Conservation (phyloP, 768 basidiomycete species). For the Hemileccinum rubropunctum region DNA sequence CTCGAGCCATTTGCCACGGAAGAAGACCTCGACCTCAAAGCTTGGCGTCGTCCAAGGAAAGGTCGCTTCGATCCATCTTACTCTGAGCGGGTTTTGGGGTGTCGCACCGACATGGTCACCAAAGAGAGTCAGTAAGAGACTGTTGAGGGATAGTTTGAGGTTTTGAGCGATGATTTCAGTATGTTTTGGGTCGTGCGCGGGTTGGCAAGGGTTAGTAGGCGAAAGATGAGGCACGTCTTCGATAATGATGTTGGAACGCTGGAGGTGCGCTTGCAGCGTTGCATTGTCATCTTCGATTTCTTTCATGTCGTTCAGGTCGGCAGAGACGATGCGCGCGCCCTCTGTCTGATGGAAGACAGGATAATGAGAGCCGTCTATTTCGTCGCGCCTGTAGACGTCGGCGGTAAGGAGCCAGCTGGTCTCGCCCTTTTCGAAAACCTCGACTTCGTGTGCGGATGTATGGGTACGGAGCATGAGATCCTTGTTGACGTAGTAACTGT, state of each 20-base stretch:
- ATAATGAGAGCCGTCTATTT: slow-evolving; percentile 95
- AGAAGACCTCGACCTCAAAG: slow-evolving; percentile 97
- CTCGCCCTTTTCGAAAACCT: slow-evolving; percentile 74
- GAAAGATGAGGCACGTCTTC: slow-evolving; percentile 80
- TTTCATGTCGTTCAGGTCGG: slow-evolving; percentile 52
- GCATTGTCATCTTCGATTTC: slow-evolving; percentile 73
- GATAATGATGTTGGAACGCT: slow-evolving; percentile 75
- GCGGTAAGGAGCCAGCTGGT: slow-evolving; percentile 90
- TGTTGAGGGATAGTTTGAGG: slow-evolving; percentile 87
- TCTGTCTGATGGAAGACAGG: slow-evolving; percentile 99
- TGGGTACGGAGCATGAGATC: slow-evolving; percentile 93
- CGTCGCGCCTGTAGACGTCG: slow-evolving; percentile 97
- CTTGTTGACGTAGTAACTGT: slow-evolving; percentile 95
- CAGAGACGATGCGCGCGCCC: slow-evolving; percentile 79
- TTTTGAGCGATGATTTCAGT: slow-evolving; percentile 78
- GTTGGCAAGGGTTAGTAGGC: slow-evolving; percentile 77
- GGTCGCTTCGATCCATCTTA: slow-evolving; percentile 97
- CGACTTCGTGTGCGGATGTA: slow-evolving; percentile 97
- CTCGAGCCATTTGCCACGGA: slow-evolving; percentile 95
- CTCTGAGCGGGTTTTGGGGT: slow-evolving; percentile 68
- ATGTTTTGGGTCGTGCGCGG: slow-evolving; percentile 67
- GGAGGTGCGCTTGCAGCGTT: slow-evolving; percentile 55
- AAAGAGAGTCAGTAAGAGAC: slow-evolving; percentile 80
- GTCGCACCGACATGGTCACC: slow-evolving; percentile 52
- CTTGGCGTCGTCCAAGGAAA: slow-evolving; percentile 98